A percentile compares a stretch with the other conserved stretches of the same genome.
These are phyloP conservation scores for Allium fistulosum DNA, from an alignment of 106 monocot species.

Conservation along the genomic window DNA sequence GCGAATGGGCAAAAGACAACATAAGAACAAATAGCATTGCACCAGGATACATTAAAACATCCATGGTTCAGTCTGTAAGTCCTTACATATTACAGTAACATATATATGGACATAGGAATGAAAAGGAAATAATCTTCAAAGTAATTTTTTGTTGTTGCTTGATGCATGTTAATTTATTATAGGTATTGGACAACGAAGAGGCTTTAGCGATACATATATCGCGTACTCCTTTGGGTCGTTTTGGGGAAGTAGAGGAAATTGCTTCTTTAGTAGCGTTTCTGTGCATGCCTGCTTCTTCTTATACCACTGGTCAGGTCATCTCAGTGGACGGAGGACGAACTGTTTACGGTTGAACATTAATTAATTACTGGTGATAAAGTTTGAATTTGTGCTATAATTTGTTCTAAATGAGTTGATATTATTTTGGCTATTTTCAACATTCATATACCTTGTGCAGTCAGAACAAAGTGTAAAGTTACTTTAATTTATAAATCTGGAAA, in stretches of 20 bases:
- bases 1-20: constrained; percentile 34
- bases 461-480: no score
- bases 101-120: no score
- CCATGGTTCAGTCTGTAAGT: constrained; percentile 17
- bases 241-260: constrained; percentile 42
- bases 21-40: constrained; percentile 24
- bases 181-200: neutral
- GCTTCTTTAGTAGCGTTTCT: constrained; percentile 29
- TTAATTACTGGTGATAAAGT: no score
- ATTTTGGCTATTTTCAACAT: no score
- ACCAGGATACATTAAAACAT: constrained; percentile 19
- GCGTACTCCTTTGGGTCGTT: constrained; percentile 17
- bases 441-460: no score
- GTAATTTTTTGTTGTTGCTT: neutral
- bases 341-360: neutral
- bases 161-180: neutral
- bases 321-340: constrained; percentile 28
- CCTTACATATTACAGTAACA: neutral
- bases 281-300: constrained; percentile 39
- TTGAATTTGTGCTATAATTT: no score
- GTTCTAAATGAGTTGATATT: no score
- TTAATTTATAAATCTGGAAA: no score
- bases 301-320: constrained; percentile 37
- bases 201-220: neutral
- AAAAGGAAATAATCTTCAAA: neutral